Percentiles rank a stretch among this genome's conserved stretches.
Evolutionary conservation across 2,329 filamentous ascomycete genomes (phyloP).

Genomic region (Pseudogymnoascus sp.): DNA sequence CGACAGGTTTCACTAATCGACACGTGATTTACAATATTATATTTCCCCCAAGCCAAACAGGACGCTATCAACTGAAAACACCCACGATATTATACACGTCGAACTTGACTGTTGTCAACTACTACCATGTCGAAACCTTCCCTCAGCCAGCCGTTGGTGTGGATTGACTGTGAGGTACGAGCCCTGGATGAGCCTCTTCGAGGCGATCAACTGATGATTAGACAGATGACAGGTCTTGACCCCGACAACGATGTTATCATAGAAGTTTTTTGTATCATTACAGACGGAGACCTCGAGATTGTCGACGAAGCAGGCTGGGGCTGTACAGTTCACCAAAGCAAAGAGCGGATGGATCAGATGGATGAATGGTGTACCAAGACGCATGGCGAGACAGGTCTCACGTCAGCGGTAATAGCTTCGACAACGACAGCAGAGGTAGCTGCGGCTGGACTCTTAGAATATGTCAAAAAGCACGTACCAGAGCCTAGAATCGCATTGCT

Average conservation of each 20-base stretch:
- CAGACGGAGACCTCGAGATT: constrained; percentile 68
- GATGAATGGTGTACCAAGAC: constrained; percentile 81
- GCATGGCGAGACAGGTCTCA: constrained; percentile 76
- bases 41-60: not conserved
- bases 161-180: constrained; percentile 30
- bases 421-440: constrained; percentile 65
- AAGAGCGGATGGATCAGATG: constrained; percentile 68
- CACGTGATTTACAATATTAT: constrained; percentile 6
- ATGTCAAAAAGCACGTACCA: constrained; percentile 68
- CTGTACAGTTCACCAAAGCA: constrained; percentile 65
- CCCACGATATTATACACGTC: not conserved
- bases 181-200: not conserved
- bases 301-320: constrained; percentile 75
- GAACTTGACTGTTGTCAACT: not conserved
- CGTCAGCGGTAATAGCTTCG: constrained; percentile 66
- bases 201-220: not conserved
- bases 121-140: not conserved
- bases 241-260: constrained; percentile 75
- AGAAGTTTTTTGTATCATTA: constrained; percentile 88
- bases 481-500: constrained; percentile 61
- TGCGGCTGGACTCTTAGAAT: constrained; percentile 64
- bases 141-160: constrained; percentile 22
- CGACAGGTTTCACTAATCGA: not conserved
- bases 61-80: not conserved
- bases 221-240: constrained; percentile 88